These are phyloP conservation scores for Coffea eugenioides DNA, from an alignment of 257 asterid genomes.

Conservation along the genomic window DNA sequence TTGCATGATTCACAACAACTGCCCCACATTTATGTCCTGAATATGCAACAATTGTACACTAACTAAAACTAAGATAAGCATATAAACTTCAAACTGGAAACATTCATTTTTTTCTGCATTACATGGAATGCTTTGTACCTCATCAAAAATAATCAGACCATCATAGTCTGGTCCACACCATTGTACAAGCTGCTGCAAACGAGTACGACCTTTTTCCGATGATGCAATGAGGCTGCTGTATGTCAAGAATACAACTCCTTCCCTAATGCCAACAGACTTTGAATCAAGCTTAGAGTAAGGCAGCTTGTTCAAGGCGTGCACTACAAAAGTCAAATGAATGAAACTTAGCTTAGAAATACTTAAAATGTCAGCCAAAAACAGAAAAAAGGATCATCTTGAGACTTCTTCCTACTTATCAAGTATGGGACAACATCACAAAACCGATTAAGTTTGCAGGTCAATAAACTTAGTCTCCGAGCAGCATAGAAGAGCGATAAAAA, in stretches of 20 bases:
- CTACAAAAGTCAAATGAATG: constrained; percentile 47
- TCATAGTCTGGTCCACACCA: constrained; percentile 86
- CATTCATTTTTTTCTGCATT: not conserved
- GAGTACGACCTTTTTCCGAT: constrained; percentile 96
- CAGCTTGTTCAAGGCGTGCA: constrained; percentile 97
- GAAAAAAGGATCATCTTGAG: not conserved
- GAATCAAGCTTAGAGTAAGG: constrained; percentile 97
- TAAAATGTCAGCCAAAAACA: not conserved
- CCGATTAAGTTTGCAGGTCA: not conserved
- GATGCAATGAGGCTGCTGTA: constrained; percentile 99
- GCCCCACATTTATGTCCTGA: too few species aligned
- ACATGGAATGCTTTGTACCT: constrained; percentile 46
- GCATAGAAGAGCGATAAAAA: not conserved
- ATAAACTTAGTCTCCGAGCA: too few species aligned
- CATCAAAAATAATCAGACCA: constrained; percentile 91
- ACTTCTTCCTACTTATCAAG: not conserved
- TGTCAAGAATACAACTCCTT: constrained; percentile 93
- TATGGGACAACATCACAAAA: not conserved
- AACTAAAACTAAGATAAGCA: not conserved
- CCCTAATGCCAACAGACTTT: constrained; percentile 74
- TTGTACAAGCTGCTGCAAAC: constrained; percentile 90
- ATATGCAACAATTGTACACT: not conserved
- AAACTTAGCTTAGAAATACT: not conserved
- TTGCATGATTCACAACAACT: constrained; percentile 16
- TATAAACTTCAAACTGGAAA: not conserved